Conservation (phyloP, 305 asterid genomes). For the Fraxinus dipetala region DNA sequence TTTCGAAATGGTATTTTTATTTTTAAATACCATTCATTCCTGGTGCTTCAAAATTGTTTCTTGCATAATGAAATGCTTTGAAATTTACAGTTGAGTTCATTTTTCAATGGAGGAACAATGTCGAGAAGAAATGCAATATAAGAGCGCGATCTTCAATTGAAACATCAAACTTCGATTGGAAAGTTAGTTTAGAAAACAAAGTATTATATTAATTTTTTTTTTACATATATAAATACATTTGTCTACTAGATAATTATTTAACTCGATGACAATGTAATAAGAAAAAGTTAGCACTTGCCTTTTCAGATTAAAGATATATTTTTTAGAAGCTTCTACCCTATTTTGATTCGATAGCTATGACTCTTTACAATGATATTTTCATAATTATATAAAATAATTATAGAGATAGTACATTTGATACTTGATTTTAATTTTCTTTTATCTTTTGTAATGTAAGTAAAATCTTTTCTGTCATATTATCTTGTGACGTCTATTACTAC, state of each 20-base stretch:
- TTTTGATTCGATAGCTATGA: neutral
- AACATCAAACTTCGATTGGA: neutral
- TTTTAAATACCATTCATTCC: too few relatives aligned
- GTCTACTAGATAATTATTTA: neutral
- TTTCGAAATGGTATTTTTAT: neutral
- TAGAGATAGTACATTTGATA: too few relatives aligned
- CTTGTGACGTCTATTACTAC: too few relatives aligned
- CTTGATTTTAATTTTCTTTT: too few relatives aligned
- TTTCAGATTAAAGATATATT: neutral
- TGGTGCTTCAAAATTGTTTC: neutral
- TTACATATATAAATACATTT: too few relatives aligned
- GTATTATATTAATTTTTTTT: neutral
- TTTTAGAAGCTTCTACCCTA: neutral
- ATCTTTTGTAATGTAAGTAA: too few relatives aligned
- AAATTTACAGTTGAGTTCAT: too few relatives aligned
- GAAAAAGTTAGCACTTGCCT: neutral
- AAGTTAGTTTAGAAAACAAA: neutral
- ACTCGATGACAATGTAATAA: neutral
- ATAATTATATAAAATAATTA: too few relatives aligned
- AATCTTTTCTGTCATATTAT: too few relatives aligned
- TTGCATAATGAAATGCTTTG: neutral
- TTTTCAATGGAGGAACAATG: neutral
- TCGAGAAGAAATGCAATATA: too few relatives aligned
- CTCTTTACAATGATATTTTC: neutral
- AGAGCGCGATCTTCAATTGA: too few relatives aligned